phyloP scores from a whole-genome alignment of 208 protist genomes.

The Trypanosoma grayi region DNA sequence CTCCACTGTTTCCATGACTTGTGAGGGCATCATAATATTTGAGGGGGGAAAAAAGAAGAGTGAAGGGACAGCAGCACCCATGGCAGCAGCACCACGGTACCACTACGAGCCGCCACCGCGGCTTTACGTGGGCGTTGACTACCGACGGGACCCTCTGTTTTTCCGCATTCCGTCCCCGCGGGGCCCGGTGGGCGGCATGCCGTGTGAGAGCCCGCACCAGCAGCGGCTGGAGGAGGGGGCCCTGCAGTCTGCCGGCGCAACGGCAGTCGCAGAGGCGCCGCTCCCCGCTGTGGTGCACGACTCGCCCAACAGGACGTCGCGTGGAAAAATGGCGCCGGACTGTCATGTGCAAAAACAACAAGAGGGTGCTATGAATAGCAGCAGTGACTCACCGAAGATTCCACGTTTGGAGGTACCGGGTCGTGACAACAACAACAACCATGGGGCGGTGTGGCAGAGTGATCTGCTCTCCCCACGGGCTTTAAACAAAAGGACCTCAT shows the following conservation, averaged over 20 bases:
- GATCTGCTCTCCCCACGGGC: background rate
- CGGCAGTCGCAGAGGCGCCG: background rate
- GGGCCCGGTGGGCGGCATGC: background rate
- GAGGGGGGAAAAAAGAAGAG: no score
- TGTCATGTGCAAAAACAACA: background rate
- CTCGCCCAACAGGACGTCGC: background rate
- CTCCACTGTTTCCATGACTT: background rate
- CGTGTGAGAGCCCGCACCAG: background rate
- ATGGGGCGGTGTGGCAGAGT: background rate
- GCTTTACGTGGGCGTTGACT: constrained; percentile 27
- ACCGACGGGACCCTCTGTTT: constrained; percentile 35
- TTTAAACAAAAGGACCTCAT: background rate
- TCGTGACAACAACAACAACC: background rate
- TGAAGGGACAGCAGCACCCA: background rate
- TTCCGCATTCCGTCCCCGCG: constrained; percentile 26
- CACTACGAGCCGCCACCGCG: constrained; percentile 19
- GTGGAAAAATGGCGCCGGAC: background rate
- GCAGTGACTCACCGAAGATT: background rate
- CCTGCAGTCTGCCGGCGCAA: background rate
- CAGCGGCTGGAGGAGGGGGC: background rate
- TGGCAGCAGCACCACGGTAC: constrained; percentile 10
- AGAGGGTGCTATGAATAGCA: background rate
- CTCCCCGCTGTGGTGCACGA: background rate
- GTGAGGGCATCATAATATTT: no score
- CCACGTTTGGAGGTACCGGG: background rate